Evolutionary conservation across 2,329 filamentous ascomycete species (phyloP), one percentile per base, ranked within the genome.

Genomic region (Myriosclerotinia curreyana): DNA sequence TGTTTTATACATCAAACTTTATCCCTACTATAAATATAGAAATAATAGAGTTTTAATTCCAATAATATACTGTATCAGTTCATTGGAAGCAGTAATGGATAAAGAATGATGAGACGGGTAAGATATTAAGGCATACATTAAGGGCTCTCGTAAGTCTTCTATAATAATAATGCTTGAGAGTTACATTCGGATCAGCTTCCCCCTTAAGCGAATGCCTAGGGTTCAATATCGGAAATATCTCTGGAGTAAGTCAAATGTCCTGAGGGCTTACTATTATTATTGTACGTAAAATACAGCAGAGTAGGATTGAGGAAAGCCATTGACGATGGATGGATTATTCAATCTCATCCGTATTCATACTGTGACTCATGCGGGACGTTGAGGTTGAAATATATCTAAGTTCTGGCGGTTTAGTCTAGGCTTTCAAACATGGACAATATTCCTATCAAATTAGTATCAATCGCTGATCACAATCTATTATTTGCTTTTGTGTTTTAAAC

Each of bases 131-230:
- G 38, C 17, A 55, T 62, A 36, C n/a, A 46, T 62, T 28, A 54
- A 54, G 49, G 48, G 46, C 56, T 60, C 56, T 60, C 46, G 42
- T 50, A 48, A 36, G 56, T 60, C 31, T 49, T 48, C 42, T 31
- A 31, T 28, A 34, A 58, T 46, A 40, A 31, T 28, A 34, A 58
- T 46, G 54, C 54, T 20, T 58, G 40, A 11, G 28, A 53, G 59
- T 61, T 52, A 34, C 59, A 52, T 62, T 62, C 60, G 60, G 50
- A 62, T 46, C 49, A 62, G 28, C 36, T 62, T 55, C 50, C 60
- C 34, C 40, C 31, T 49, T 34, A 38, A 60, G 44, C 55, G 55
- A 60, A 48, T 50, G 42, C 50, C 31, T 60, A 28, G 56, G 56
- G 8, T 50, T 38, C 31, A 25, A 14, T 50, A 28, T 60, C 31